A percentile compares a stretch with the other conserved stretches of the same genome.
Conservation (phyloP, 495 filamentous ascomycete genomes). For the Penicillium daleae region DNA sequence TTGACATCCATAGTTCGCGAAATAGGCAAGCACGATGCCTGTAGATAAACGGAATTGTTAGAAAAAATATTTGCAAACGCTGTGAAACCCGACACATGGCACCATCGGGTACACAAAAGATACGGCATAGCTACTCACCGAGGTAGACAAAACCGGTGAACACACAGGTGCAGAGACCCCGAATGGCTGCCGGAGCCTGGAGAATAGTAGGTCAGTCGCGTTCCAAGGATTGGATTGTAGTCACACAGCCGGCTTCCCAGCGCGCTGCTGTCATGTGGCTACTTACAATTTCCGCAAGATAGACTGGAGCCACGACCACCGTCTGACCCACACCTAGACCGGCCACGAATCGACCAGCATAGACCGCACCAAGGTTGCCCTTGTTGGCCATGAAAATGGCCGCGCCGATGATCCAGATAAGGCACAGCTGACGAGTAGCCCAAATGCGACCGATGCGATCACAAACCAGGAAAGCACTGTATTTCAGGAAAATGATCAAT, state of each 20-base stretch:
- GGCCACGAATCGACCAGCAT: slow-evolving; percentile 68
- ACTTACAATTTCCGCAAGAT: slow-evolving; percentile 54
- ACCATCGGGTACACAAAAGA: background rate
- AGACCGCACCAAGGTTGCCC: slow-evolving; percentile 64
- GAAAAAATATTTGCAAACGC: background rate
- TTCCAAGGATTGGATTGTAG: background rate
- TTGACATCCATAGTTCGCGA: slow-evolving; percentile 58
- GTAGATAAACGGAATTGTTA: background rate
- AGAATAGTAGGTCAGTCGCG: background rate
- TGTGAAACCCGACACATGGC: background rate
- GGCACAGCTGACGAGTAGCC: slow-evolving; percentile 68
- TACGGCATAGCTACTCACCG: slow-evolving; percentile 7
- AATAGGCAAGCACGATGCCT: slow-evolving; percentile 54
- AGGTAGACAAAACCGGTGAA: slow-evolving; percentile 62
- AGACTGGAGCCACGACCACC: slow-evolving; percentile 63
- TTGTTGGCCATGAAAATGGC: slow-evolving; percentile 68
- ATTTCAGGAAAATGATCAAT: background rate
- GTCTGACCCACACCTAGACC: slow-evolving; percentile 71
- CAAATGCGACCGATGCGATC: slow-evolving; percentile 71
- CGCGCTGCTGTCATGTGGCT: background rate
- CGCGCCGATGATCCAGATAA: slow-evolving; percentile 69
- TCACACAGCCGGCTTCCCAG: background rate
- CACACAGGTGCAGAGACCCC: slow-evolving; percentile 70
- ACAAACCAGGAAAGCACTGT: slow-evolving; percentile 64
- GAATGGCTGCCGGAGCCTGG: slow-evolving; percentile 59